Evolutionary conservation across 2,329 filamentous ascomycete genomes (phyloP).

Genomic region (Alternaria atra): DNA sequence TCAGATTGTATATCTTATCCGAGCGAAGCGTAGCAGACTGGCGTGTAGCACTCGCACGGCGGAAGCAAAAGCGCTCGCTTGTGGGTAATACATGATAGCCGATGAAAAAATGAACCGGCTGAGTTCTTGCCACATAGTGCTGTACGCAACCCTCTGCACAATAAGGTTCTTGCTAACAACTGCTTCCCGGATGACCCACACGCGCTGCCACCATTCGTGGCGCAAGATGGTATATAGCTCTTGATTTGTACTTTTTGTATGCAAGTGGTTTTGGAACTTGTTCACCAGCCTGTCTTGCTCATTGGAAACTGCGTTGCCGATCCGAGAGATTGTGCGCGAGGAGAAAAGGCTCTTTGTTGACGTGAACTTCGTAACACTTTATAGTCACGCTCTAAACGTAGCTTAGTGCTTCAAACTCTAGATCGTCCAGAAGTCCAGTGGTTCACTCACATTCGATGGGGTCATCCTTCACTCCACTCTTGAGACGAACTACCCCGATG

Average conservation of each 20-base stretch:
- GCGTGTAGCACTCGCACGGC: background rate
- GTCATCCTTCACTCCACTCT: background rate
- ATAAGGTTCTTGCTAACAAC: conserved; percentile 6
- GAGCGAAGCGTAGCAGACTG: conserved; percentile 11
- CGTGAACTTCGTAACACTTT: background rate
- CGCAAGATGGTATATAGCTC: conserved; percentile 4
- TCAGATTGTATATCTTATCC: conserved; percentile 17
- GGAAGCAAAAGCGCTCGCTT: background rate
- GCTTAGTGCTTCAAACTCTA: conserved; percentile 17
- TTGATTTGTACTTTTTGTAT: background rate
- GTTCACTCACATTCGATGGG: conserved; percentile 11
- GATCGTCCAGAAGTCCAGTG: background rate
- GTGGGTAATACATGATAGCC: background rate
- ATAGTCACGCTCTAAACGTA: conserved; percentile 18
- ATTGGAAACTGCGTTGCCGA: background rate
- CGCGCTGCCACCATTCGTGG: conserved; percentile 17
- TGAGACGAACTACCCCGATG: background rate
- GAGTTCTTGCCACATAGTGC: conserved; percentile 4
- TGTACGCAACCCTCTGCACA: conserved; percentile 10
- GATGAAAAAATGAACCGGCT: background rate
- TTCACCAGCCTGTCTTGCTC: background rate
- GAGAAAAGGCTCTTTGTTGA: conserved; percentile 7
- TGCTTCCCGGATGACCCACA: conserved; percentile 17
- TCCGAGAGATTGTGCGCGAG: conserved; percentile 9
- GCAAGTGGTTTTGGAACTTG: background rate